Evolutionary conservation across 2,329 filamentous ascomycete species (phyloP).

Genomic region (Biscogniauxia mediterranea): DNA sequence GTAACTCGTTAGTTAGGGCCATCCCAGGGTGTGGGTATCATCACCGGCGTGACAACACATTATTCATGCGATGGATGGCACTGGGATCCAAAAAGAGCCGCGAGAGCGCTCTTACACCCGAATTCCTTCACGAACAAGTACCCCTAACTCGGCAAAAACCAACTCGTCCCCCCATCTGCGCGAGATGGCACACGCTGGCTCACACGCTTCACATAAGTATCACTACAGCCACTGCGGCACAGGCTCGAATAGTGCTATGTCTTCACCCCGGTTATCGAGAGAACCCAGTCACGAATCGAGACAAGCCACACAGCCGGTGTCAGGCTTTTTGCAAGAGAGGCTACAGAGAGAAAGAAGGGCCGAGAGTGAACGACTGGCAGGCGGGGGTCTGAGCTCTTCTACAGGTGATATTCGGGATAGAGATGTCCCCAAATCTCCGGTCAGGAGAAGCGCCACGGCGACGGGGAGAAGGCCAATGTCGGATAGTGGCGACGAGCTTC

Average conservation of each 20-base stretch:
- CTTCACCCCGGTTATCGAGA: slow-evolving; percentile 41
- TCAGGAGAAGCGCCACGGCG: slow-evolving; percentile 30
- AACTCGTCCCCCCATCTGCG: slow-evolving; percentile 42
- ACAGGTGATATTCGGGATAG: slow-evolving; percentile 37
- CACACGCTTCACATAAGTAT: slow-evolving; percentile 39
- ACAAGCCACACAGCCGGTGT: slow-evolving; percentile 40
- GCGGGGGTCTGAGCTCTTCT: slow-evolving; percentile 37
- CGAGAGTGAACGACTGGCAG: slow-evolving; percentile 45
- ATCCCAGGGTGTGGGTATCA: background rate
- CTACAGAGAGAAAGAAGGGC: slow-evolving; percentile 50
- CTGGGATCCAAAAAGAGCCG: slow-evolving; percentile 20
- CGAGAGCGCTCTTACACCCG: slow-evolving; percentile 37
- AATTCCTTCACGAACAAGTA: slow-evolving; percentile 45
- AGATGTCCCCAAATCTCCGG: slow-evolving; percentile 39
- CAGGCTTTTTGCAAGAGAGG: slow-evolving; percentile 54
- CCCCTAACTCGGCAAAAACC: slow-evolving; percentile 38
- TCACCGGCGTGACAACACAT: background rate
- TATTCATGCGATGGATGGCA: slow-evolving; percentile 25
- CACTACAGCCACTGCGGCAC: slow-evolving; percentile 40
- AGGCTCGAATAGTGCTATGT: slow-evolving; percentile 35
- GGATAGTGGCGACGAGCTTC: slow-evolving; percentile 39
- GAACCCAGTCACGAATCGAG: slow-evolving; percentile 43
- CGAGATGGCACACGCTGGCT: slow-evolving; percentile 35
- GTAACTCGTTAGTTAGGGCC: background rate
- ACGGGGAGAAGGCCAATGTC: slow-evolving; percentile 43